Evolutionary conservation across 768 basidiomycete species (phyloP), one percentile per base, ranked within the genome.

Genomic region (Leucogyrophana mollusca): DNA sequence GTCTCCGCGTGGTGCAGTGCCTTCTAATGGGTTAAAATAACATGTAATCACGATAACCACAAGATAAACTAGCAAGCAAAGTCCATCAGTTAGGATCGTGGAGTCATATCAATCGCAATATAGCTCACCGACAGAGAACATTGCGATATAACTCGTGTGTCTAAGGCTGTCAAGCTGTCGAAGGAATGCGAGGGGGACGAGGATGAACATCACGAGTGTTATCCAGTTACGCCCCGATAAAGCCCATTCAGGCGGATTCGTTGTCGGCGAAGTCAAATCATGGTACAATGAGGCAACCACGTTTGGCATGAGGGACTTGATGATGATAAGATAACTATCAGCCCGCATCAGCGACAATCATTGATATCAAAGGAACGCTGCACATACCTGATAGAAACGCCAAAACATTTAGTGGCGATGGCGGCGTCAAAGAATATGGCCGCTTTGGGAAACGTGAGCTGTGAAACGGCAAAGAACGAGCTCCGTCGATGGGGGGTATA

Each of bases 351-450:
- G 18, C 9, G 30, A 23, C 20, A 16, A 7, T 38, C 5, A 20
- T 24, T 21, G 2, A 21, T 16, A 7, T 10, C n/a, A 42, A 32
- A 20, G 3, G 20, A 11, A 27, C n/a, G 16, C 20, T 34, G 10
- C 32, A 64, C 78, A 37, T 67, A 92, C 80, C 91, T 93, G 56
- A 94, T 85, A 25, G 90, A 92, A 3, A 98, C 95, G 16, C 95
- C 95, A 61, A 96, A 96, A 65, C 95, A 98, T 63, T 98, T 98
- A 62, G 84, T 86, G 9, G 93, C 93, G 56, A 98, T 93, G 10
- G 94, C 95, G 3, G 83, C 84, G 64, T 97, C 95, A 57, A 98
- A 95, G 64, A 91, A 89, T 32, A 91, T 72, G 1, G 87, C 88
- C 0, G 87, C 90, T 35, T 76, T 81, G 2, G 95, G 95, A 64